These are phyloP conservation scores for Climacium dendroides DNA, from an alignment of 225 moss, liverwort and hornwort genomes.

Conservation along the genomic window DNA sequence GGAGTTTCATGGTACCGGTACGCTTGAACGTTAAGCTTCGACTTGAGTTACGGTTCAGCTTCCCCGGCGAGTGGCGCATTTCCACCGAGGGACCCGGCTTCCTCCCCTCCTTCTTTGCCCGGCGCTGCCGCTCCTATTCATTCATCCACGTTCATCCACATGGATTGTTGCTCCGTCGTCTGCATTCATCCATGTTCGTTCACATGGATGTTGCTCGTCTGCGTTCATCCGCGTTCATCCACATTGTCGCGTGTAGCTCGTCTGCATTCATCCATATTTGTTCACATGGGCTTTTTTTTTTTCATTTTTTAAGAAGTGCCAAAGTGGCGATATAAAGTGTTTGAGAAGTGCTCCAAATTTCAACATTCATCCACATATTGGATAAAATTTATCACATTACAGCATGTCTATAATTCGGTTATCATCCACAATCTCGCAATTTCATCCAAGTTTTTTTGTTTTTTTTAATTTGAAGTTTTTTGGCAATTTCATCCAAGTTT, in stretches of 20 bases:
- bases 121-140: background rate
- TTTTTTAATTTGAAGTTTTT: too few relatives aligned
- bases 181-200: background rate
- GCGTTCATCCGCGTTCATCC: background rate
- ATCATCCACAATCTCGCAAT: too few relatives aligned
- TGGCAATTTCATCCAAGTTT: too few relatives aligned
- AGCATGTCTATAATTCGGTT: too few relatives aligned
- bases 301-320: too few relatives aligned
- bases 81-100: background rate
- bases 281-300: too few relatives aligned
- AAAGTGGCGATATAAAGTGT: too few relatives aligned
- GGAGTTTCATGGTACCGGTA: background rate
- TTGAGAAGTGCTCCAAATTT: too few relatives aligned
- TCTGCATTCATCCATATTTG: background rate
- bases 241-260: rapidly evolving
- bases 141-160: background rate
- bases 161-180: too few relatives aligned
- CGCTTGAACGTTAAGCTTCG: background rate
- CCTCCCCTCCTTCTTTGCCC: background rate
- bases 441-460: too few relatives aligned
- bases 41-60: background rate
- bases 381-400: too few relatives aligned
- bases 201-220: background rate
- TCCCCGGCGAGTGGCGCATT: background rate
- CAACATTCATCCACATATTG: too few relatives aligned